These are phyloP conservation scores for Rhodotorula diobovata DNA, from an alignment of 768 basidiomycete genomes.

Conservation along the genomic window DNA sequence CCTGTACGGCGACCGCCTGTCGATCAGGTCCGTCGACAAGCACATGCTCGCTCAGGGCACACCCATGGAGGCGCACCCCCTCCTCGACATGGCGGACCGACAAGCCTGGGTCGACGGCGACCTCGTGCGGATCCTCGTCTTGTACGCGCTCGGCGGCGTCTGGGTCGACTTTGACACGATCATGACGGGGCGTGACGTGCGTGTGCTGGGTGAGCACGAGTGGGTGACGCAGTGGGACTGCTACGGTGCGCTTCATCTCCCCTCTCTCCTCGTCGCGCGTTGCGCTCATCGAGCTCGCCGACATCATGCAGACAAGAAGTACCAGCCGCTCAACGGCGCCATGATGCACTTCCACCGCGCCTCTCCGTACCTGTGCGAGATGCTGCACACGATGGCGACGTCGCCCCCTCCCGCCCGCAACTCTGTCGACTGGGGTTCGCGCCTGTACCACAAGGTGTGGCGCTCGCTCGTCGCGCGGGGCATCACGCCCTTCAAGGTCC, in stretches of 20 bases:
- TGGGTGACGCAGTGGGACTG: conserved; percentile 99
- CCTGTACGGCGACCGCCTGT: conserved; percentile 47
- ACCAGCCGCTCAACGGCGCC: conserved; percentile 81
- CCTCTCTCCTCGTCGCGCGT: neutral
- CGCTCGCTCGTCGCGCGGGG: conserved; percentile 68
- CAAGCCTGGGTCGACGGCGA: conserved; percentile 96
- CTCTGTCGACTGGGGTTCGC: conserved; percentile 89
- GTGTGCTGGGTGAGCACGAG: conserved; percentile 84
- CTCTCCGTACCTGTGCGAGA: conserved; percentile 95
- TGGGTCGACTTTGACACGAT: conserved; percentile 99
- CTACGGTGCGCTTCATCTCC: conserved; percentile 61
- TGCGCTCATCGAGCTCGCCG: neutral
- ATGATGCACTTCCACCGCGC: conserved; percentile 85
- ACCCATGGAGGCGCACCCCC: conserved; percentile 61
- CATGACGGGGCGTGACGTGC: conserved; percentile 70
- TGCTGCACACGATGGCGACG: conserved; percentile 81
- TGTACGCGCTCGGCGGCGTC: conserved; percentile 86
- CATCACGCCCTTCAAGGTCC: conserved; percentile 78
- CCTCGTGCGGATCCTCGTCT: conserved; percentile 74
- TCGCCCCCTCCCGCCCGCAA: conserved; percentile 66
- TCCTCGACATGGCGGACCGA: conserved; percentile 62
- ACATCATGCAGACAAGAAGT: conserved; percentile 61
- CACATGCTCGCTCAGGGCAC: conserved; percentile 66
- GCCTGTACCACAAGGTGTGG: conserved; percentile 86
- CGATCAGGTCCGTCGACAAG: conserved; percentile 67